Base-by-base conservation (phyloP, 2,329 filamentous ascomycete species). In the Cladosporium sp. region DNA sequence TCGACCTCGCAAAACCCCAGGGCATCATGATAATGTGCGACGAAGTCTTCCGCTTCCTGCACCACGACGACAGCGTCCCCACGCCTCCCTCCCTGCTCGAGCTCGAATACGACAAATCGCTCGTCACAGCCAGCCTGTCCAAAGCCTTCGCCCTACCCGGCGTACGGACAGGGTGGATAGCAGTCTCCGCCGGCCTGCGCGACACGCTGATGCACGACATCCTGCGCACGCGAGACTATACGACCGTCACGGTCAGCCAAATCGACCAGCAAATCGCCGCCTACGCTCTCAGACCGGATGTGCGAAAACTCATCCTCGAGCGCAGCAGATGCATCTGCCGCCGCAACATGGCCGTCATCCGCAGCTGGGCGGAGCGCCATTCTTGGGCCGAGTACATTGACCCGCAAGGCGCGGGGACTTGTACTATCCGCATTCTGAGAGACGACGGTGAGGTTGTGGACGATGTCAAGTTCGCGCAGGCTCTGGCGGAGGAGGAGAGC, bases 101-200 rank as follows among this genome's bases (percentile, higher is more conserved):
- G 0, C 73, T 93, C 38, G 83, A 81, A 30, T 93, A 95, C 67
- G 70, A 79, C 3, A 85, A 83, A 48, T 79, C 80, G 15, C 75
- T 95, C 22, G 81, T 82, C 8, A 93, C 88, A 0, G 85, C 89
- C 12, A 91, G 86, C 17, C 82, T 95, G 74, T 93, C 87, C 19
- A 95, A 95, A 70, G 86, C 88, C 0, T 96, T 89, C 69, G 82
- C 86, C 2, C 72, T 96, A 4, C 88, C 89, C 1, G 89, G 89
- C 2, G 84, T 95, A 55, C 83, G 89, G 1, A 69, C 91, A 1
- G 90, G 90, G 22, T 96, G 90, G 90, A 77, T 92, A 51, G 88
- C 86, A 3, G 85, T 84, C 9, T 80, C 82, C 65, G 63, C 65
- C 3, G 69, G 71, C 1, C 76, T 95, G 51, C 30, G 17, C 4